Base-by-base conservation (phyloP, 2,329 filamentous ascomycete species). In the Allantophomopsis cytisporea region DNA sequence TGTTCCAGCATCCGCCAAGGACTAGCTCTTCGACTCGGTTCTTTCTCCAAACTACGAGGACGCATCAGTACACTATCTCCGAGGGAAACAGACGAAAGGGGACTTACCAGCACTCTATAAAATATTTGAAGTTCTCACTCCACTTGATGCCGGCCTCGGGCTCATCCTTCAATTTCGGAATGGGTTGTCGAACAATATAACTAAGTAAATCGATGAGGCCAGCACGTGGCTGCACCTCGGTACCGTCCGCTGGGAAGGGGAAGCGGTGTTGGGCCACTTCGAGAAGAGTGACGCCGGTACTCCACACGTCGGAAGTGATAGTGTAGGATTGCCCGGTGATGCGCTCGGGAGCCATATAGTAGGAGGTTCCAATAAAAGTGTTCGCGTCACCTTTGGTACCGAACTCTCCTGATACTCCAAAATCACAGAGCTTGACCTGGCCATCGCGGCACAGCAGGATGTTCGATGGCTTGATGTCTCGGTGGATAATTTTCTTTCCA, bases 1-100 rank as follows among this genome's bases (percentile, higher is more conserved):
- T 98, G 91, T 57, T 98, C 91, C 47, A 94, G 75, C 88, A 98
- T 98, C 54, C 89, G 84, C 91, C 91, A 98, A 11, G 91, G 91
- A 43, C 84, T 94, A 21, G 89, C 91, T 57, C 91, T 73, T 54
- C 88, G 77, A 42, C 71, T 73, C 15, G 85, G 80, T 51, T 95
- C 86, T 63, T 98, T 98, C 61, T 98, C 91, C 42, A 98, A 73
- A 64, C 91, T 96, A 30, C 36, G 5, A 20, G 5, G 6, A 36
- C 35, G 21, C 17, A 13, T 36, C 12, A 36, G 35, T 18, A n/a
- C 5, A 14, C 32, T 31, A 28, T 10, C 32, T 38, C 8, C 23
- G 10, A 12, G 16, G 20, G 14, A 2, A 30, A 28, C 5, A 28
- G 10, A 12, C 3, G 35, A 21, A 23, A 31, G 2, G 35, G 14